These are phyloP conservation scores for Calocybe gangraenosa DNA, from an alignment of 768 basidiomycete species.

Conservation along the genomic window DNA sequence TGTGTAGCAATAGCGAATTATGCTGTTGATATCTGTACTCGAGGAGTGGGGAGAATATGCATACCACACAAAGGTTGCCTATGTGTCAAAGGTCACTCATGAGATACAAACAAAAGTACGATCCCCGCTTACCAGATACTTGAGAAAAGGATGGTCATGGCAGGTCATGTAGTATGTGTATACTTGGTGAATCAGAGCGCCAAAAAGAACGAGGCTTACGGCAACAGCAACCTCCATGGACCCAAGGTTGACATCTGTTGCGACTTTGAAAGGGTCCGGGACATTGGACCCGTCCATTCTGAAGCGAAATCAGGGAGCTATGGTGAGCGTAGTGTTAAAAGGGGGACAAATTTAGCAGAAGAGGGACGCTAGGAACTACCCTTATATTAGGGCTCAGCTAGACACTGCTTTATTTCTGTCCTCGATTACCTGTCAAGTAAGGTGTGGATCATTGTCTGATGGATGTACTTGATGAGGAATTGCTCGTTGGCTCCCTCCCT, in stretches of 20 bases:
- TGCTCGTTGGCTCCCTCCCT: too few relatives aligned
- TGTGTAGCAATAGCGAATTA: neutral
- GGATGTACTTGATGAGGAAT: too few relatives aligned
- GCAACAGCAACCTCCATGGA: constrained; percentile 11
- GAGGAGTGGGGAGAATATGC: neutral
- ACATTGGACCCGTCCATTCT: neutral
- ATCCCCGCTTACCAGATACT: constrained; percentile 6
- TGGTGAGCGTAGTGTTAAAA: too few relatives aligned
- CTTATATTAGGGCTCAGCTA: too few relatives aligned
- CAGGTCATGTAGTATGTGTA: constrained; percentile 12
- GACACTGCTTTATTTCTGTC: too few relatives aligned
- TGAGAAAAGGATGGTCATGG: constrained; percentile 9
- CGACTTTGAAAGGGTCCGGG: neutral
- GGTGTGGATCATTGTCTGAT: too few relatives aligned
- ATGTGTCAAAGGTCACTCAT: neutral
- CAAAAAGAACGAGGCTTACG: constrained; percentile 11
- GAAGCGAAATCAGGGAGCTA: neutral
- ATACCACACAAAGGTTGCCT: constrained; percentile 5
- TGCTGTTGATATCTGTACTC: neutral
- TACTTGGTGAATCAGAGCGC: constrained; percentile 7
- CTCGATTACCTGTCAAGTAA: too few relatives aligned
- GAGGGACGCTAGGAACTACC: too few relatives aligned
- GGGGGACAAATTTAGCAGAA: too few relatives aligned
- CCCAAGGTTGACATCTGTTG: constrained; percentile 5
- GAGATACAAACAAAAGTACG: neutral